These are phyloP conservation scores for Bacidia rubella DNA, from an alignment of 495 filamentous ascomycete genomes.

Conservation along the genomic window DNA sequence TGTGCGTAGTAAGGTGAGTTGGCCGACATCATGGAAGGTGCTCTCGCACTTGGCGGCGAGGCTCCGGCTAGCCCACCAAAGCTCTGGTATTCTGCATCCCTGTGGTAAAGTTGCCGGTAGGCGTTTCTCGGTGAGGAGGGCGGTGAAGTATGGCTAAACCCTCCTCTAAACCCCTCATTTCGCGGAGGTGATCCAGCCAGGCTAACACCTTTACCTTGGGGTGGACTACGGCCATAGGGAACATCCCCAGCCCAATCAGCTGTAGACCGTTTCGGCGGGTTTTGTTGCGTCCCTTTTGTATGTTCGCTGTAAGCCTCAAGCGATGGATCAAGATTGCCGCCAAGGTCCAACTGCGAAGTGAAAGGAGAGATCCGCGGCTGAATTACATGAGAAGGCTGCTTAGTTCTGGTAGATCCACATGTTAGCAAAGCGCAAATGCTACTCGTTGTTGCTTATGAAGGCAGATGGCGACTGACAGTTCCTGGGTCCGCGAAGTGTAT, in stretches of 20 bases:
- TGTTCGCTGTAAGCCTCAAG: constrained; percentile 31
- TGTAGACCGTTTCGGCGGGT: constrained; percentile 23
- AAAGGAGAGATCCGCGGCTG: constrained; percentile 11
- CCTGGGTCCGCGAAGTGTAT: constrained; percentile 7
- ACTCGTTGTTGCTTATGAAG: constrained; percentile 2
- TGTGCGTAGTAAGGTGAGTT: constrained; percentile 46
- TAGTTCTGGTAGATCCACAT: constrained; percentile 10
- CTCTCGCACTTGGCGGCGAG: constrained; percentile 12
- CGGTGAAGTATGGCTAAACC: constrained; percentile 34
- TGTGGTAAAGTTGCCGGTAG: constrained; percentile 31
- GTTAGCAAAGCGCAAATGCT: not conserved
- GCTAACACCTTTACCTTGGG: constrained; percentile 30
- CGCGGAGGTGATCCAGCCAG: constrained; percentile 32
- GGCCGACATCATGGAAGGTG: constrained; percentile 28
- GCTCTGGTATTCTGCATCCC: constrained; percentile 29
- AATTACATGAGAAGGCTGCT: constrained; percentile 22
- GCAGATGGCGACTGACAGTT: constrained; percentile 27
- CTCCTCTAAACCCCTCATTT: constrained; percentile 26
- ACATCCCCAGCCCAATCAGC: constrained; percentile 38
- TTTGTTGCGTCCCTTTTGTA: constrained; percentile 25
- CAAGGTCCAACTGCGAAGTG: constrained; percentile 9
- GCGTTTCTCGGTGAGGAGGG: constrained; percentile 34
- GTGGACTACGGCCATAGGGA: constrained; percentile 37
- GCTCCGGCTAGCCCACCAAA: constrained; percentile 16
- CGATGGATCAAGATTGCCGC: constrained; percentile 29